Conservation (phyloP, 164 flowering plant genomes). For the Chimonanthus salicifolius region DNA sequence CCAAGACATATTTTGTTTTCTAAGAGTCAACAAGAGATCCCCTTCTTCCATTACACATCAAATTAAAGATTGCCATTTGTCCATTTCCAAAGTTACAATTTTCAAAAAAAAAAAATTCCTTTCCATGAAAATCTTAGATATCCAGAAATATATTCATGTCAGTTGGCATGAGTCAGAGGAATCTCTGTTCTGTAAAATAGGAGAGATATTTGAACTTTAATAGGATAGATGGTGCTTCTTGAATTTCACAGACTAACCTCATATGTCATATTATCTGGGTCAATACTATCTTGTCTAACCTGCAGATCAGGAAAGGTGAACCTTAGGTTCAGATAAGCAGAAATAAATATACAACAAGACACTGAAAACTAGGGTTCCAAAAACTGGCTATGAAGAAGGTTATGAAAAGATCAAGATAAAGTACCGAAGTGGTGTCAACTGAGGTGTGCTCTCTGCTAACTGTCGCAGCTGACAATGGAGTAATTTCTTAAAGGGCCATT, state of each 20-base stretch:
- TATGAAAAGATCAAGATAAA: neutral
- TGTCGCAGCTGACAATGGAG: conserved; percentile 11
- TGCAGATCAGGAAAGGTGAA: conserved; percentile 13
- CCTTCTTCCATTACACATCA: too few relatives aligned
- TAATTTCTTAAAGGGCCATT: neutral
- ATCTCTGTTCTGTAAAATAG: too few relatives aligned
- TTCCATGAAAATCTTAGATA: too few relatives aligned
- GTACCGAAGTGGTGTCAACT: conserved; percentile 15
- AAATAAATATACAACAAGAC: neutral
- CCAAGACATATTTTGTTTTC: neutral
- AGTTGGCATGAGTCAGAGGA: too few relatives aligned
- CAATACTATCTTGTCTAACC: conserved; percentile 32
- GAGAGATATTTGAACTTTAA: too few relatives aligned
- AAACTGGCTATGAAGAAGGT: too few relatives aligned
- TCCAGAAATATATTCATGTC: too few relatives aligned
- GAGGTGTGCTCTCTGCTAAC: conserved; percentile 20
- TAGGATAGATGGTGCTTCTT: neutral
- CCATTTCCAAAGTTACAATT: too few relatives aligned
- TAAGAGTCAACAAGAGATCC: neutral
- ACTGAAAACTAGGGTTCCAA: neutral
- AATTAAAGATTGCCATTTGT: too few relatives aligned
- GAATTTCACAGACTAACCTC: conserved; percentile 21
- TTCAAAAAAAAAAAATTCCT: too few relatives aligned
- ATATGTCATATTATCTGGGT: conserved; percentile 36
- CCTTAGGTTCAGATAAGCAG: conserved; percentile 2